Base-by-base conservation (phyloP, 2,329 filamentous ascomycete species). In the Penicillium sp. region DNA sequence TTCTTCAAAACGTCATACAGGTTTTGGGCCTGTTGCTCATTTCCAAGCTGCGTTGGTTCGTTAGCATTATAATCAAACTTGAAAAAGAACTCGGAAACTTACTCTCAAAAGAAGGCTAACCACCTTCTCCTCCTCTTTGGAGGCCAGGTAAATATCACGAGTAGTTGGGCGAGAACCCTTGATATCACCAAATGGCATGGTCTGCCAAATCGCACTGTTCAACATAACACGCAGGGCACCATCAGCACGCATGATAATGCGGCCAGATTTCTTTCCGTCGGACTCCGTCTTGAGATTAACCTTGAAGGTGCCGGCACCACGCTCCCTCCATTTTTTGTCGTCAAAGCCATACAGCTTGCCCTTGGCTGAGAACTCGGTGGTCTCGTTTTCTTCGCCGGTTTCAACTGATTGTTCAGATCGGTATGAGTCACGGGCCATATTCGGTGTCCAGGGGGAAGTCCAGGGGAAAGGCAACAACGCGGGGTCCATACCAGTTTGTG, bases 201-300 rank as follows among this genome's bases (percentile, higher is more conserved):
- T 84, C 55, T 89, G 88, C 57, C 91, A 84, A 57, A 97, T 81
- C 1, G 87, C 85, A 1, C 89, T 90, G 75, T 97, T 97, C 49
- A 97, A 79, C 59, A 96, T 87, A 52, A 97, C 86, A 22, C 91
- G 85, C 67, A 92, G 86, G 1, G 90, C 94, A 58, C 92, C 91
- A 68, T 97, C 92, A 63, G 95, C 91, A 18, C 93, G 88, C 86
- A 97, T 92, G 59, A 97, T 83, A 62, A 97, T 83, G 40, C 93
- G 88, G 24, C 88, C 83, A 50, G 71, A 82, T 55, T 85, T 80
- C 56, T 86, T 81, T 39, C 83, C 80, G 24, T 82, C 79, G 5
- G 31, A 73, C 61, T 83, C 80, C 3, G 84, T 84, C 51, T 56
- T 59, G 14, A 88, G 86, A 67, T 97, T 96, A 71, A 96, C 82